Evolutionary conservation across 1,139 yeast species (phyloP), one percentile per base, ranked within the genome.

Genomic region (Protomyces arabidopsidicola): DNA sequence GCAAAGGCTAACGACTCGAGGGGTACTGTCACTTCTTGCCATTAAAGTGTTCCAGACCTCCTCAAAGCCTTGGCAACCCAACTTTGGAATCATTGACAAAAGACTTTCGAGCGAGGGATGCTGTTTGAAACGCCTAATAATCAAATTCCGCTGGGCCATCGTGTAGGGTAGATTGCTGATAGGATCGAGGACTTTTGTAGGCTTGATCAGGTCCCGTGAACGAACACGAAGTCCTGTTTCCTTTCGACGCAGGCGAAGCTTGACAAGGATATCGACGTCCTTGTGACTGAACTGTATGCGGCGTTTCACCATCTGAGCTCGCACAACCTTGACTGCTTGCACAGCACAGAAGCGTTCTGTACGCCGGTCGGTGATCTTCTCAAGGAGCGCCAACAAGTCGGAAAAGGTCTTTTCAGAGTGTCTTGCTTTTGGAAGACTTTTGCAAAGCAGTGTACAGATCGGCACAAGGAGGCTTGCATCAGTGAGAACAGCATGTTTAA

Each of bases 271-370:
- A 36, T 12, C 1, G 42, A 14, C 4, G 16, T 36, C 42, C 16
- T 36, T 12, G 14, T 36, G 16, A 12, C 16, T n/a, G 16, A 50
- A 45, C 6, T 22, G 38, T 8, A 24, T 12, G 36, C 50, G 31
- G 8, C 61, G 48, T n/a, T 9, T 12, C 10, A 9, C 20, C 61
- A 57, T 57, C n/a, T 57, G 45, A 24, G 38, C 38, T 10, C 48
- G 24, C 10, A 57, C 16, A 14, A 36, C 9, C 14, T n/a, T 35
- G 6, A 14, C 18, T n/a, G 34, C 38, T 20, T 57, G 55, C 31
- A 24, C 36, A 31, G 39, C 31, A 18, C 22, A 50, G n/a, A 27
- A 10, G 20, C 50, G 61, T 12, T 39, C 36, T 6, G 22, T 12
- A 18, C 20, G 38, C 31, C 31, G 12, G 3, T 16, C 34, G 6